A percentile compares a stretch with the other conserved stretches of the same genome.
These are phyloP conservation scores for Xylaria curta DNA, from an alignment of 495 filamentous ascomycete species.

Conservation along the genomic window DNA sequence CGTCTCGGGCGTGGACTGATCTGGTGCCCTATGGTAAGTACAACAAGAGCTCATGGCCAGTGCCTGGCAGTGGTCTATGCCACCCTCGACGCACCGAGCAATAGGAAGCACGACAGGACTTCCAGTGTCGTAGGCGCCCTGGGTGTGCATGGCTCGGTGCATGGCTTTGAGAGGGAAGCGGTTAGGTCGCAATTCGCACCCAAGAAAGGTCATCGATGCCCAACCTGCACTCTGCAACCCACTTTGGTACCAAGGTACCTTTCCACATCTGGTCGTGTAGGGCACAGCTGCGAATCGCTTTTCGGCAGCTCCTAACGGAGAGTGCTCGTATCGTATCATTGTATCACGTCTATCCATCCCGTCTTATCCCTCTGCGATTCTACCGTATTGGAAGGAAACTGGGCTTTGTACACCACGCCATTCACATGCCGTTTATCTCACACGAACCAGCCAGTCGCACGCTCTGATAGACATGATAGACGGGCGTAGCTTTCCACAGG, in stretches of 20 bases:
- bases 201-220: slow-evolving; percentile 39
- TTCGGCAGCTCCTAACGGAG: slow-evolving; percentile 22
- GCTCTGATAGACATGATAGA: neutral
- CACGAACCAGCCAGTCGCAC: slow-evolving; percentile 5
- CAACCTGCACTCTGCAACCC: slow-evolving; percentile 33
- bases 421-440: slow-evolving; percentile 13
- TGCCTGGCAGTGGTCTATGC: slow-evolving; percentile 31
- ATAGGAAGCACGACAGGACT: slow-evolving; percentile 34
- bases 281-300: slow-evolving; percentile 24
- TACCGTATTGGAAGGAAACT: slow-evolving; percentile 22
- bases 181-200: slow-evolving; percentile 41
- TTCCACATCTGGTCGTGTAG: neutral
- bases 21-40: slow-evolving; percentile 38
- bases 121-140: slow-evolving; percentile 34
- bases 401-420: slow-evolving; percentile 9
- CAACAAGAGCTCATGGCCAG: slow-evolving; percentile 27
- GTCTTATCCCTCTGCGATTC: neutral
- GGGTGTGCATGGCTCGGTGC: slow-evolving; percentile 32
- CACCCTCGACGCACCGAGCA: slow-evolving; percentile 39
- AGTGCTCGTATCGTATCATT: slow-evolving; percentile 14
- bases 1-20: slow-evolving; percentile 42
- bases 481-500: slow-evolving; percentile 5
- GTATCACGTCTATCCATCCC: neutral
- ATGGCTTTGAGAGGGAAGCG: slow-evolving; percentile 26
- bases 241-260: slow-evolving; percentile 32